Base-by-base conservation (phyloP, 257 asterid species). In the Ehretia macrophylla region DNA sequence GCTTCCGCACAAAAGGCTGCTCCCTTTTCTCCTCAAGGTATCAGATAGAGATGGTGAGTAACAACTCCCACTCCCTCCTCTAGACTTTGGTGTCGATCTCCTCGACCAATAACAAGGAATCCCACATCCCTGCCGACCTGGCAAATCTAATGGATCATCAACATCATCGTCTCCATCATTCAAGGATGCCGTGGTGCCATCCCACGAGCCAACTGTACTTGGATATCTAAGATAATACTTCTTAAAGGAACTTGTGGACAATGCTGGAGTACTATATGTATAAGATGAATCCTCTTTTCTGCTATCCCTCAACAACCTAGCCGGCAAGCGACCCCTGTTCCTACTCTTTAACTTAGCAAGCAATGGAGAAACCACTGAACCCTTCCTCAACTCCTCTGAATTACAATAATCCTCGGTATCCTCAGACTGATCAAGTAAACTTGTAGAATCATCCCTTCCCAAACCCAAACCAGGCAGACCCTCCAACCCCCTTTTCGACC, bases 31-130 rank as follows among this genome's bases (percentile, higher is more conserved):
- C 75, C 94, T 82, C 67, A 93, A 76, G 63, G 96, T 76, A 70
- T 93, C 99, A 10, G 99, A 90, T 59, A 93, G 75, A 32, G 97
- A 89, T 5, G 99, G 96, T 16, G 97, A 89, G 59, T 77, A 85
- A 59, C 83, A 75, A 68, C 95, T 92, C 40, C 88, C 88, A 58
- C 72, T 71, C 45, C 91, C 87, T 1, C 67, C 69, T 76, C 89
- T 74, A 51, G 88, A 89, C 79, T 83, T 93, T 35, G 99, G 97
- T 0, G 97, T 89, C 5, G 97, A 85, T 75, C 90, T 85, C 69
- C 71, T 89, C 32, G 99, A 90, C 99, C 97, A 85, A 72, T 83
- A 88, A 77, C 99, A 93, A 17, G 97, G 80, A 64, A 93, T 89
- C 57, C 97, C 99, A 70, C 99, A 93, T 39, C 97, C 99, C n/a